Percentiles rank a stretch among this genome's conserved stretches.
Evolutionary conservation across 257 asterid genomes (phyloP).

Genomic region (Nicotiana otophora): DNA sequence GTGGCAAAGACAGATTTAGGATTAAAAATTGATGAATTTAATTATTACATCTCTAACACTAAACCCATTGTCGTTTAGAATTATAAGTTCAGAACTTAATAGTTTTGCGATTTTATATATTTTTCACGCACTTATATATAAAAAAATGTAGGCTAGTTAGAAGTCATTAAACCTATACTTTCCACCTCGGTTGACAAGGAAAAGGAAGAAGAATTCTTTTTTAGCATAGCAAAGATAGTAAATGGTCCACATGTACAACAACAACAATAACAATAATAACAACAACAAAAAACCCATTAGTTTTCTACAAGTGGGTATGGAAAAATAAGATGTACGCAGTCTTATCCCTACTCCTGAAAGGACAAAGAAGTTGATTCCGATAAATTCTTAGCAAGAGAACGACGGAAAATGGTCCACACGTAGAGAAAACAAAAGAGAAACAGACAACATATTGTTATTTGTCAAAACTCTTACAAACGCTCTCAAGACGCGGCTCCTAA

Average conservation of each 20-base stretch:
- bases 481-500: background rate
- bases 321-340: no score
- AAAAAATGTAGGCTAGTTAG: background rate
- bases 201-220: background rate
- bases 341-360: no score
- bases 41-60: no score
- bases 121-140: background rate
- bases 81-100: background rate
- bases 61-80: background rate
- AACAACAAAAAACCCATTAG: no score
- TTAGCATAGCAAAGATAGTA: background rate
- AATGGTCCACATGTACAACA: background rate
- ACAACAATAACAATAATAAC: no score
- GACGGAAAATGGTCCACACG: background rate
- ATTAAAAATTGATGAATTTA: background rate
- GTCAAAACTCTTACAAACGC: background rate
- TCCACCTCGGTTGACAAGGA: no score
- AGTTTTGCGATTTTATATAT: no score
- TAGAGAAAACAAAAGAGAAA: background rate
- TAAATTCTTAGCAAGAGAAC: rapidly evolving
- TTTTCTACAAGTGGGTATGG: rapidly evolving
- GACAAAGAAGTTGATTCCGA: rapidly evolving
- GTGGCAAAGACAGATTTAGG: background rate
- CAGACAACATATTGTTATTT: background rate
- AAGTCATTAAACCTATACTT: no score